Percentiles rank a stretch among this genome's conserved stretches.
Evolutionary conservation across 768 basidiomycete genomes (phyloP).

Genomic region (Royoungia palumana): DNA sequence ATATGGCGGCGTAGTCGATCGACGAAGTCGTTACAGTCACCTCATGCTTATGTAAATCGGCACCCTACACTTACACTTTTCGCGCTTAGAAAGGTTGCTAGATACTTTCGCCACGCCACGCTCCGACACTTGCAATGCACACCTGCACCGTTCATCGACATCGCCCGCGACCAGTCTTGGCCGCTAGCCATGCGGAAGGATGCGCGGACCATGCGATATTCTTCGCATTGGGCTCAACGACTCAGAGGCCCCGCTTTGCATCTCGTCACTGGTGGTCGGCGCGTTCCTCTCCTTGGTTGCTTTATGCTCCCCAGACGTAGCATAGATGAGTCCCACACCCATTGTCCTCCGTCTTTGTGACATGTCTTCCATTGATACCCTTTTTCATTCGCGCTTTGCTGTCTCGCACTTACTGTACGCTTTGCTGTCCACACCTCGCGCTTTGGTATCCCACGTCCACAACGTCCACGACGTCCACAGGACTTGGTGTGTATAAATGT

Average conservation of each 20-base stretch:
- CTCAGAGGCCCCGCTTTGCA: not conserved
- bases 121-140: too few species aligned
- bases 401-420: not conserved
- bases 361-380: not conserved
- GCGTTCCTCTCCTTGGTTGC: not conserved
- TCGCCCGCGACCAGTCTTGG: not conserved
- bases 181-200: not conserved
- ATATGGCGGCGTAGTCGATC: conserved; percentile 57
- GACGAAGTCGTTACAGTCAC: conserved; percentile 35
- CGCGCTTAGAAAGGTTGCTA: too few species aligned
- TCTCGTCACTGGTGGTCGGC: not conserved
- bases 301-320: not conserved
- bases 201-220: not conserved
- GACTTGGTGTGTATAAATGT: conserved; percentile 10
- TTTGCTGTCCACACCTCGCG: conserved; percentile 1
- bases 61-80: too few species aligned
- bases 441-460: conserved; percentile 11
- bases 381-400: not conserved
- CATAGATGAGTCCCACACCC: conserved; percentile 5
- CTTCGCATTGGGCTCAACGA: not conserved
- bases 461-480: not conserved
- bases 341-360: conserved; percentile 8
- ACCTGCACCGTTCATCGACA: not conserved
- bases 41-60: too few species aligned
- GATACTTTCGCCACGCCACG: too few species aligned